Evolutionary conservation across 2,329 filamentous ascomycete species (phyloP), one percentile per base, ranked within the genome.

Genomic region (Plectosphaerella sp.): DNA sequence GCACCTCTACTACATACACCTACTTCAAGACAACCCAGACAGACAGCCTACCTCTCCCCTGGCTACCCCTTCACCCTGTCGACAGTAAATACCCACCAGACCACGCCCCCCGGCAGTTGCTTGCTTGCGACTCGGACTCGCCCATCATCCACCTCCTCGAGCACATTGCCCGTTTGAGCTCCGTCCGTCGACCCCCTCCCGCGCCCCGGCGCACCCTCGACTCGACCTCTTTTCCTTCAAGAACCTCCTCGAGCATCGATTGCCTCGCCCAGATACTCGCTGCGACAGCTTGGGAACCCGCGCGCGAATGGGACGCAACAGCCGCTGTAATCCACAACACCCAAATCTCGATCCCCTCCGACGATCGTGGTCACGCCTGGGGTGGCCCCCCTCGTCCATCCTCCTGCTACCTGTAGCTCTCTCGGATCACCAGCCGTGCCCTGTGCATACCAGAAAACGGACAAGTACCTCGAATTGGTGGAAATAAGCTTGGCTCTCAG

Each of bases 401-500:
- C 45, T n/a, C 45, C 45, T 20, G 45, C 24, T 33, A 28, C 24
- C 45, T 33, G 28, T 18, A 43, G 20, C 22, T 37, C 35, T 5
- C 46, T 48, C 8, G 35, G 47, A 41, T 48, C 35, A 41, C 35
- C 35, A 48, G 33, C 47, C 47, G 35, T 48, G 15, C 20, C 20
- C 11, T 18, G 47, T 48, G 47, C 47, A 48, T 48, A 37, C 15
- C 18, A 24, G 22, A 5, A 33, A 18, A 24, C 47, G 35, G 47
- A 36, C n/a, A 14, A 41, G 47, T 48, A 48, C 47, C 35, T 48
- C 20, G 47, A 48, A 48, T 48, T 48, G 47, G 47, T 48, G 47
- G 47, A 48, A 48, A 48, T 48, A 48, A 48, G 47, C 47, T 48
- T 48, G 47, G 47, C 47, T 48, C 47, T 35, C 36, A 36, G 35